These are phyloP conservation scores for Sonneratia alba DNA, from an alignment of 345 rosid genomes.

Conservation along the genomic window DNA sequence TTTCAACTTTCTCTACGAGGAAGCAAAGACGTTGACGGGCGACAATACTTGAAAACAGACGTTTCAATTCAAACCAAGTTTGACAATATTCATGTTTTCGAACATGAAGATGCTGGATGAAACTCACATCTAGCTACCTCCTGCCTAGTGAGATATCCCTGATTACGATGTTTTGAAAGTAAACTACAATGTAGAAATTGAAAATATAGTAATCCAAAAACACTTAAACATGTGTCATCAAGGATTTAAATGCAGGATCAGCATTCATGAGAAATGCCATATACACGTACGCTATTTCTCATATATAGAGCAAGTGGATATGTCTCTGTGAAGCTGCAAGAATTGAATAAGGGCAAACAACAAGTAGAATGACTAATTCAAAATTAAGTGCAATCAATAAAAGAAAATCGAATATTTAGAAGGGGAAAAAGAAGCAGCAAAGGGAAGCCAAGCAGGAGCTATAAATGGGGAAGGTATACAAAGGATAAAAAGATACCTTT, in stretches of 20 bases:
- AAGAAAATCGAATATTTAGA: background rate
- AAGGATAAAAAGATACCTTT: conserved; percentile 21
- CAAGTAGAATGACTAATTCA: no score
- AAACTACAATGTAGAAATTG: no score
- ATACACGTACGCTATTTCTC: no score
- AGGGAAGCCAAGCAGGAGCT: background rate
- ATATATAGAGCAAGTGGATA: no score
- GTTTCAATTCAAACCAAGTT: background rate
- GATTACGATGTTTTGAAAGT: background rate
- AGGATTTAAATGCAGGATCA: background rate
- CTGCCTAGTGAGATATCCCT: background rate
- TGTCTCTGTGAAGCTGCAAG: no score
- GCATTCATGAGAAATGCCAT: no score
- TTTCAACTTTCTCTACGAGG: background rate
- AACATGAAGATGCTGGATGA: background rate
- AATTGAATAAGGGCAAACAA: no score
- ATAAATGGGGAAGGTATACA: background rate
- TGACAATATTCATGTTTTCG: background rate
- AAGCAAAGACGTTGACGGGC: background rate
- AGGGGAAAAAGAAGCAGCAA: background rate
- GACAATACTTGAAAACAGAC: background rate
- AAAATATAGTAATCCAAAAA: background rate
- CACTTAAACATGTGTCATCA: background rate
- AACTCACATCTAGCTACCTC: background rate
- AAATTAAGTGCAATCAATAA: background rate